These are phyloP conservation scores for Syzygium aromaticum DNA, from an alignment of 345 rosid species.

Conservation along the genomic window DNA sequence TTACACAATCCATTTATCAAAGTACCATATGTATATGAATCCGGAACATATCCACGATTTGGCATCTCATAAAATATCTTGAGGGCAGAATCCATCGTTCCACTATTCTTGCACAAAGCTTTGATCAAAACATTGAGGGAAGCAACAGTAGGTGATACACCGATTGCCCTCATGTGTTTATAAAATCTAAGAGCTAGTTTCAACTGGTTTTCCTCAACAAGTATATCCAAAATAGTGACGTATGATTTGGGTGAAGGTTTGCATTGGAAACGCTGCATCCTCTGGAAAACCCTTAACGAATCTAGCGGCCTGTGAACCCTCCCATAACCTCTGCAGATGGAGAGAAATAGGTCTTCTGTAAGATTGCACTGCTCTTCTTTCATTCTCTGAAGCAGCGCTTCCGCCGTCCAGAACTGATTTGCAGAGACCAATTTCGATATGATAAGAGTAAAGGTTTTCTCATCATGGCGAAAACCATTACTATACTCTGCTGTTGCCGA, in stretches of 20 bases:
- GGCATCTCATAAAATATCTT: slow-evolving; percentile 81
- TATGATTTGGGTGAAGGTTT: slow-evolving; percentile 47
- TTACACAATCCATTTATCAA: slow-evolving; percentile 77
- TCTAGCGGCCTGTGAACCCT: slow-evolving; percentile 70
- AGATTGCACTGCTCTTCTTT: slow-evolving; percentile 45
- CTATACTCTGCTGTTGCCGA: slow-evolving; percentile 66
- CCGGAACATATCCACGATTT: slow-evolving; percentile 52
- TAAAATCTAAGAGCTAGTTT: slow-evolving; percentile 60
- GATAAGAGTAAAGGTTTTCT: slow-evolving; percentile 43
- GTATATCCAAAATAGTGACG: slow-evolving; percentile 50
- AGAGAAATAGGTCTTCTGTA: slow-evolving; percentile 50
- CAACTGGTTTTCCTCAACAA: slow-evolving; percentile 74
- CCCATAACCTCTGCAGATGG: slow-evolving; percentile 68
- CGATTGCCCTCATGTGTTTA: slow-evolving; percentile 54
- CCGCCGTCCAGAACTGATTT: slow-evolving; percentile 57
- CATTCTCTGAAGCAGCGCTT: slow-evolving; percentile 68
- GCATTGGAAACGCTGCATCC: slow-evolving; percentile 59
- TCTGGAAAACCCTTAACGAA: slow-evolving; percentile 55
- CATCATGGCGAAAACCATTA: slow-evolving; percentile 58
- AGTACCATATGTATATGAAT: slow-evolving; percentile 87
- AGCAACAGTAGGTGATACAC: slow-evolving; percentile 45
- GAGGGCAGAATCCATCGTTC: slow-evolving; percentile 59
- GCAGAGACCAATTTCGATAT: slow-evolving; percentile 60
- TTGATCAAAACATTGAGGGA: slow-evolving; percentile 85
- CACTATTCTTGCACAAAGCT: slow-evolving; percentile 65